These are phyloP conservation scores for Jamesozyma spencerorum DNA, from an alignment of 805 yeast species.

Conservation along the genomic window DNA sequence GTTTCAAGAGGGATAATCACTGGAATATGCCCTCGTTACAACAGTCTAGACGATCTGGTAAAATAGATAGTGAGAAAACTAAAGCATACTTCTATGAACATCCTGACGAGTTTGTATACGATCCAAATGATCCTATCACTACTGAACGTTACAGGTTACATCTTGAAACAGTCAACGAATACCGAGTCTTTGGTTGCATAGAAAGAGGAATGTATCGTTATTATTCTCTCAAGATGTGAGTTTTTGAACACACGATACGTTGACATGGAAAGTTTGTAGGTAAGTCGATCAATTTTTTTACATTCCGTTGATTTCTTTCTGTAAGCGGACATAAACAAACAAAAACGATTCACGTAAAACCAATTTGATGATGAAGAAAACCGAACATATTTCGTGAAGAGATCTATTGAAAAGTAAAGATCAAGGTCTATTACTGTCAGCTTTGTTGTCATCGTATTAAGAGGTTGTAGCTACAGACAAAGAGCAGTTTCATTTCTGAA, in stretches of 20 bases:
- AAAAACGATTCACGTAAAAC: background rate
- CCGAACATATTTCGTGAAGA: background rate
- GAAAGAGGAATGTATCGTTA: conserved; percentile 39
- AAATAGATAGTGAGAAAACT: background rate
- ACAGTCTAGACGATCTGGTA: background rate
- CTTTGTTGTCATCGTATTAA: no score
- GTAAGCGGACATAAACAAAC: background rate
- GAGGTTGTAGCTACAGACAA: no score
- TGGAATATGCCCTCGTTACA: background rate
- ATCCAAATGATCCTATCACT: conserved; percentile 20
- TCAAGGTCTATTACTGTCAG: no score
- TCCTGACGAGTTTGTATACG: conserved; percentile 22
- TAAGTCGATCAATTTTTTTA: background rate
- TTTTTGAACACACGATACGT: background rate
- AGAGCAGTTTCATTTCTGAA: no score
- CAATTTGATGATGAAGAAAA: background rate
- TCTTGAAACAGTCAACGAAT: conserved; percentile 28
- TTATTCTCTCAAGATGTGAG: conserved; percentile 32
- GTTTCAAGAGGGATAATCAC: no score
- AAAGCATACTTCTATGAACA: conserved; percentile 14
- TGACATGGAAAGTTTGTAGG: background rate
- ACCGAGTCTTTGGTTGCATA: conserved; percentile 34
- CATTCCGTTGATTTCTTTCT: no score
- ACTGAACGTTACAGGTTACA: conserved; percentile 22
- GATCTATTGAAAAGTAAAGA: no score